Conservation (phyloP, 345 rosid genomes). For the Erucastrum elatum region DNA sequence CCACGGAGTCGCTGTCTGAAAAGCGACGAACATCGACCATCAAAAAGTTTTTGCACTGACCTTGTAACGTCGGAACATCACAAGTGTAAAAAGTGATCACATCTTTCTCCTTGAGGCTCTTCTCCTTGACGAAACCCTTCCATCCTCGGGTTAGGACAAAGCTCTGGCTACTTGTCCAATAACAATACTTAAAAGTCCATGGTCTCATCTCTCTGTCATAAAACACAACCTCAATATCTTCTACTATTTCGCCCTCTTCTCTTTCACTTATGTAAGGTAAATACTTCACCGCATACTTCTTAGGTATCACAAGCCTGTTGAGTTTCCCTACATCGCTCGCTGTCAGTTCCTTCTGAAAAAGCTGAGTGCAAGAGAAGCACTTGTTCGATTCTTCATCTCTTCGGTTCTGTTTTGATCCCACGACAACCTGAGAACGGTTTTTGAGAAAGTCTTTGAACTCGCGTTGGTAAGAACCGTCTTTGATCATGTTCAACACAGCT, state of each 20-base stretch:
- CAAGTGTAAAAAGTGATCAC: constrained; percentile 49
- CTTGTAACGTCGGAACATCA: constrained; percentile 20
- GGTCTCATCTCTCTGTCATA: constrained; percentile 54
- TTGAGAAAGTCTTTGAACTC: constrained; percentile 47
- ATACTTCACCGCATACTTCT: constrained; percentile 56
- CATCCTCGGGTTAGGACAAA: constrained; percentile 83
- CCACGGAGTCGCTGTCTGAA: background rate
- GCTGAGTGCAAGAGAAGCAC: background rate
- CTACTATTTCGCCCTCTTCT: constrained; percentile 7
- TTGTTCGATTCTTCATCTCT: constrained; percentile 7
- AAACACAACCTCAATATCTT: constrained; percentile 49
- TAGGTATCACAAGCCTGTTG: constrained; percentile 78
- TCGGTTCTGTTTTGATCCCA: background rate
- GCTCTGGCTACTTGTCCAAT: constrained; percentile 85
- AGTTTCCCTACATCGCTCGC: constrained; percentile 86
- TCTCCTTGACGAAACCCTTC: constrained; percentile 68
- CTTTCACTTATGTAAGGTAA: constrained; percentile 41
- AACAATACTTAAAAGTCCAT: constrained; percentile 80
- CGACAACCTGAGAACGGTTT: constrained; percentile 10
- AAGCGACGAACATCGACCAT: constrained; percentile 44
- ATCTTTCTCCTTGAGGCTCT: constrained; percentile 53
- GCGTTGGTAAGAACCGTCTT: constrained; percentile 63
- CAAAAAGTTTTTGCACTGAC: constrained; percentile 24
- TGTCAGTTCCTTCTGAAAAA: constrained; percentile 69
- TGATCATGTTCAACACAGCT: constrained; percentile 57